phyloP scores from a whole-genome alignment of 176 grass and related monocot genomes.

The Carex parvula region DNA sequence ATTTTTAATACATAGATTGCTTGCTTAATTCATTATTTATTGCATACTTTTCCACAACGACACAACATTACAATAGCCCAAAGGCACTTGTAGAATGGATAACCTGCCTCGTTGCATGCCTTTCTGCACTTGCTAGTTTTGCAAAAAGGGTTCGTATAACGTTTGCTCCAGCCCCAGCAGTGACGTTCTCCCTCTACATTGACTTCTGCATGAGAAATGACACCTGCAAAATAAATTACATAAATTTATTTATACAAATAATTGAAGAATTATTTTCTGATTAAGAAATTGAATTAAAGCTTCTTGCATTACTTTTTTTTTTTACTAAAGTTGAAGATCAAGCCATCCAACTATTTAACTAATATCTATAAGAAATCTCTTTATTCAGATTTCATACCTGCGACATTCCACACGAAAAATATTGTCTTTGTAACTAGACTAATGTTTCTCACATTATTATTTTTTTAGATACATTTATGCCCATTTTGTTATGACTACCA shows the following conservation, averaged over 20 bases:
- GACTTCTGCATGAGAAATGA: neutral
- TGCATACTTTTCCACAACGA: neutral
- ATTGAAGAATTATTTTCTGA: neutral
- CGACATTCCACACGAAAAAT: too few species aligned
- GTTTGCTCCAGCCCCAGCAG: neutral
- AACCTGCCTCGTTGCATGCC: neutral
- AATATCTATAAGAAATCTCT: too few species aligned
- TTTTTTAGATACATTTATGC: too few species aligned
- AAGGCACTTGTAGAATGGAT: neutral
- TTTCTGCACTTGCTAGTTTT: neutral
- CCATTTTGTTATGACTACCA: too few species aligned
- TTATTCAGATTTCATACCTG: too few species aligned
- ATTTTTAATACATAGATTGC: too few species aligned
- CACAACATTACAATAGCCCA: neutral
- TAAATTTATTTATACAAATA: neutral
- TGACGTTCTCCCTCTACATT: neutral
- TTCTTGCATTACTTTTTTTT: too few species aligned
- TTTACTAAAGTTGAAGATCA: too few species aligned
- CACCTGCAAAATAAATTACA: neutral
- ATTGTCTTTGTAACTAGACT: too few species aligned
- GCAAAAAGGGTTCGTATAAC: neutral
- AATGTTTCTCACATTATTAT: too few species aligned
- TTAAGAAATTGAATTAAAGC: neutral
- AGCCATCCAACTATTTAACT: too few species aligned
- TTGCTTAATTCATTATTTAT: neutral